phyloP scores from a whole-genome alignment of 2,329 filamentous ascomycete species.

The Rutstroemia sp. region DNA sequence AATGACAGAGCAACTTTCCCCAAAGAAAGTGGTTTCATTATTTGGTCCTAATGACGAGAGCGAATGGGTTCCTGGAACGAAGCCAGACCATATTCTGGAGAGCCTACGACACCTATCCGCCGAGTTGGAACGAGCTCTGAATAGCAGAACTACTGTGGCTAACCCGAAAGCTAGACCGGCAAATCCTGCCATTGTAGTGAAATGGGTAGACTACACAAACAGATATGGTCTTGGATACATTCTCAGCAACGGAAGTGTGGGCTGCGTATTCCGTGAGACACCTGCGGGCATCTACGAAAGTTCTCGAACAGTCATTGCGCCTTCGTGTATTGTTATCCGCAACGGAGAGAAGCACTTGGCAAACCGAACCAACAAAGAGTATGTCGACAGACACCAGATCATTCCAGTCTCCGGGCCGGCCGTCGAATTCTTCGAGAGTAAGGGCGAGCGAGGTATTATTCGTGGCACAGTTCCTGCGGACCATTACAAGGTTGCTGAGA shows the following conservation, averaged over 20 bases:
- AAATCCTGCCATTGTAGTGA: slow-evolving; percentile 59
- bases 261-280: slow-evolving; percentile 55
- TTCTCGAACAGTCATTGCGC: slow-evolving; percentile 48
- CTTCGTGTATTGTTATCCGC: slow-evolving; percentile 64
- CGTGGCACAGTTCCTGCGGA: slow-evolving; percentile 58
- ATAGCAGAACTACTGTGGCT: slow-evolving; percentile 55
- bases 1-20: slow-evolving; percentile 35
- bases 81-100: slow-evolving; percentile 50
- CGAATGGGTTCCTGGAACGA: slow-evolving; percentile 42
- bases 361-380: slow-evolving; percentile 48
- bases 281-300: slow-evolving; percentile 39
- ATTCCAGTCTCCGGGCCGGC: slow-evolving; percentile 53
- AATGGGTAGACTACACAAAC: slow-evolving; percentile 86
- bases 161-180: slow-evolving; percentile 47
- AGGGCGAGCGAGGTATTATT: slow-evolving; percentile 54
- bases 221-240: slow-evolving; percentile 83
- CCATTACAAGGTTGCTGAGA: slow-evolving; percentile 48
- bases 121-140: slow-evolving; percentile 56
- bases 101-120: slow-evolving; percentile 49
- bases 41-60: slow-evolving; percentile 49
- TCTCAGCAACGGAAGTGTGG: slow-evolving; percentile 72
- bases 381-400: slow-evolving; percentile 51
- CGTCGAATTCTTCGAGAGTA: slow-evolving; percentile 70
- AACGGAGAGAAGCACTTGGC: slow-evolving; percentile 65
- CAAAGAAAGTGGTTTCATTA: slow-evolving; percentile 29